phyloP scores from a whole-genome alignment of 306 rosid species.

The Acacia confusa region DNA sequence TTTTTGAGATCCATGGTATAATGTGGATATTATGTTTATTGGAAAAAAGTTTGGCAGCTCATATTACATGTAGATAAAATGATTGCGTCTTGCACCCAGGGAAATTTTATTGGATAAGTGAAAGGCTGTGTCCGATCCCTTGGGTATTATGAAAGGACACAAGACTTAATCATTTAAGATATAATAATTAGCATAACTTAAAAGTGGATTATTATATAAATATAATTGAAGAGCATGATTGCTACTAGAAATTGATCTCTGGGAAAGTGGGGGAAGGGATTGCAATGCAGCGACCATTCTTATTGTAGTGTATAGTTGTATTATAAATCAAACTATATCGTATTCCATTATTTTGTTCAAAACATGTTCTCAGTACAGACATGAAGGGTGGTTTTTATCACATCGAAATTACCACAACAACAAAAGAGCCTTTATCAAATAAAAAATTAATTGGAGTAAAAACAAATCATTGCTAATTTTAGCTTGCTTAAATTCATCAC shows the following conservation, averaged over 20 bases:
- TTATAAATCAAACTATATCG: constrained; percentile 4
- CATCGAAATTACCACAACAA: neutral
- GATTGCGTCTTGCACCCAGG: neutral
- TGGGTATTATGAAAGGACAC: neutral
- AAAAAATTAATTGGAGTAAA: neutral
- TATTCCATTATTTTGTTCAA: neutral
- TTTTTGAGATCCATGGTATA: constrained; percentile 8
- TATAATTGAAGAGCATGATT: neutral
- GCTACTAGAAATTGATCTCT: neutral
- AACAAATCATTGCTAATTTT: neutral
- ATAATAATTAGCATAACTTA: neutral
- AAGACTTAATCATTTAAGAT: neutral
- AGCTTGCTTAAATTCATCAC: constrained; percentile 2
- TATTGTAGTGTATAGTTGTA: neutral
- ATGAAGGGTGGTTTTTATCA: neutral
- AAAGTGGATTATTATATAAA: neutral
- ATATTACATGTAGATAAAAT: neutral
- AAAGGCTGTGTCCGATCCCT: constrained; percentile 4
- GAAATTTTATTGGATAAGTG: constrained; percentile 7
- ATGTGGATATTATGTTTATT: neutral
- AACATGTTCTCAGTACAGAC: neutral
- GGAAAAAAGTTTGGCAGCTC: neutral
- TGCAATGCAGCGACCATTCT: neutral
- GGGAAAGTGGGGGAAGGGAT: constrained; percentile 5
- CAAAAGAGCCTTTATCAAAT: too few relatives aligned